Conservation (phyloP, 2,329 filamentous ascomycete genomes). For the Ascochyta viciae-villosae region DNA sequence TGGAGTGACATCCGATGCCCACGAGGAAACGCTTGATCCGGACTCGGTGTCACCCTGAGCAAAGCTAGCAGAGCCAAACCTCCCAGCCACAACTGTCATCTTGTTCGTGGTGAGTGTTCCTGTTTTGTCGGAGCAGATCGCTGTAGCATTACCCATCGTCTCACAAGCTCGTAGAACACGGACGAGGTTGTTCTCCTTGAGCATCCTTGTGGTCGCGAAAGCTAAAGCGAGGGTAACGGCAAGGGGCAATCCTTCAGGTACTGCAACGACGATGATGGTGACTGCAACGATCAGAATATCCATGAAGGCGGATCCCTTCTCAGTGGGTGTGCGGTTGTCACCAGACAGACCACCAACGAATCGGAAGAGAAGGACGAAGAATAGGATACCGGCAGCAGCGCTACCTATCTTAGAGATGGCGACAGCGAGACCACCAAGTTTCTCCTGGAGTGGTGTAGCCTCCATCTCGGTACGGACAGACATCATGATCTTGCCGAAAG, state of each 20-base stretch:
- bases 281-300: constrained; percentile 53
- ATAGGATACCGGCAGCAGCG: constrained; percentile 47
- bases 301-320: constrained; percentile 49
- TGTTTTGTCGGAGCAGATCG: constrained; percentile 48
- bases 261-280: constrained; percentile 52
- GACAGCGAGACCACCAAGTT: constrained; percentile 60
- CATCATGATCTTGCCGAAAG: constrained; percentile 64
- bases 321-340: constrained; percentile 31
- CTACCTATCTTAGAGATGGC: constrained; percentile 60
- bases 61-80: constrained; percentile 50
- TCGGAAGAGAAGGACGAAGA: constrained; percentile 50
- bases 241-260: constrained; percentile 50
- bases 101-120: constrained; percentile 49
- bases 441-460: constrained; percentile 62
- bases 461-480: constrained; percentile 61
- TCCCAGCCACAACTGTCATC: constrained; percentile 53
- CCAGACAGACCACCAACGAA: constrained; percentile 44
- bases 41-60: constrained; percentile 58
- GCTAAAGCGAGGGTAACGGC: constrained; percentile 46
- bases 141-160: constrained; percentile 47
- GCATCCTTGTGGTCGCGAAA: constrained; percentile 46
- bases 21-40: constrained; percentile 50
- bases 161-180: constrained; percentile 44
- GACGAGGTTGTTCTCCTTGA: constrained; percentile 48
- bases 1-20: constrained; percentile 54